A percentile compares a stretch with the other conserved stretches of the same genome.
These are phyloP conservation scores for Epichloe bromicola DNA, from an alignment of 2,329 filamentous ascomycete genomes.

Conservation along the genomic window DNA sequence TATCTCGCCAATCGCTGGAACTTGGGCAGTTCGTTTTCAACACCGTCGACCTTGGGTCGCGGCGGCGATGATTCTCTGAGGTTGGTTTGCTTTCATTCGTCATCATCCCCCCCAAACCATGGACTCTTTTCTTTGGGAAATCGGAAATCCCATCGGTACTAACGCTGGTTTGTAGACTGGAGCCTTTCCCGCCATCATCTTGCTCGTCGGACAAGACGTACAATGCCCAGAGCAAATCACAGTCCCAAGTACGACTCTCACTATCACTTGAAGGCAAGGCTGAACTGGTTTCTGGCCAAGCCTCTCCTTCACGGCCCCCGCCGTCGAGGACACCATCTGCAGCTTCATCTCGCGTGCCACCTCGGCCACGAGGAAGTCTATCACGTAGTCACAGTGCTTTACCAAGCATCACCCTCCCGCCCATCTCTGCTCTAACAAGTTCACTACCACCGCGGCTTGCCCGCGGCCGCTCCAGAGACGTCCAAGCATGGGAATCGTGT, in stretches of 20 bases:
- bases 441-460: slow-evolving; percentile 41
- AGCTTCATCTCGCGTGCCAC: slow-evolving; percentile 32
- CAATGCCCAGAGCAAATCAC: slow-evolving; percentile 21
- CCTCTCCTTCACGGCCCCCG: slow-evolving; percentile 47
- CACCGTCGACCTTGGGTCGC: slow-evolving; percentile 28
- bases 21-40: slow-evolving; percentile 35
- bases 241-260: slow-evolving; percentile 58
- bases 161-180: slow-evolving; percentile 20
- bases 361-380: slow-evolving; percentile 36
- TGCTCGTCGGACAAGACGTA: slow-evolving; percentile 29
- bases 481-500: slow-evolving; percentile 82
- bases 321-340: slow-evolving; percentile 33
- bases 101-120: background rate
- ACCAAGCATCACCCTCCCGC: slow-evolving; percentile 42
- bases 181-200: slow-evolving; percentile 30
- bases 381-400: slow-evolving; percentile 62
- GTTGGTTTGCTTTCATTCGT: slow-evolving; percentile 16
- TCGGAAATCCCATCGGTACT: background rate
- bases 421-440: slow-evolving; percentile 39
- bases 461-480: slow-evolving; percentile 71
- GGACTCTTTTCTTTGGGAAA: background rate
- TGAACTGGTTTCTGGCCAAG: slow-evolving; percentile 61
- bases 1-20: slow-evolving; percentile 48
- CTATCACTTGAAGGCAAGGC: slow-evolving; percentile 84
- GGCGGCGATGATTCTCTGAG: slow-evolving; percentile 30